These are phyloP conservation scores for Elsinoe australis DNA, from an alignment of 2,329 filamentous ascomycete species.

Conservation along the genomic window DNA sequence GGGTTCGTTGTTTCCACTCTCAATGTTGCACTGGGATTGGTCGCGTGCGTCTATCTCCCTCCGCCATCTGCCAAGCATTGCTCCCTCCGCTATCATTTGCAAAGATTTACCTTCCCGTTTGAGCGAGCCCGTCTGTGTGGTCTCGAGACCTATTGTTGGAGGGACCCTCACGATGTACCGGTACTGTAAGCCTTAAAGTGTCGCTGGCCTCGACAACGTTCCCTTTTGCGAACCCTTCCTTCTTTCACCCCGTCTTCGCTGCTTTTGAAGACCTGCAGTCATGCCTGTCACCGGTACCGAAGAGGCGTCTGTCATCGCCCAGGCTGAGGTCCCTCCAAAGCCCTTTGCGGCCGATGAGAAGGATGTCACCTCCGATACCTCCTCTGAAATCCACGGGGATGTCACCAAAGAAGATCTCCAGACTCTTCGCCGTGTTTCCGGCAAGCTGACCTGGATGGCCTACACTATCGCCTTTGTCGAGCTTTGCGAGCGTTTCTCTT, in stretches of 20 bases:
- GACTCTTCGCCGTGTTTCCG: conserved; percentile 40
- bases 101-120: conserved; percentile 5
- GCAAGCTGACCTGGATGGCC: conserved; percentile 40
- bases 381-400: conserved; percentile 4
- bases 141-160: not conserved
- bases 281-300: conserved; percentile 12
- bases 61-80: conserved; percentile 6
- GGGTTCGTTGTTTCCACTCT: conserved; percentile 12
- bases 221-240: not conserved
- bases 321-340: conserved; percentile 15
- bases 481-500: conserved; percentile 42
- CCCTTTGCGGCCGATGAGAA: conserved; percentile 9
- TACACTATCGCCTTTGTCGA: conserved; percentile 45
- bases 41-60: conserved; percentile 14
- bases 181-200: no score
- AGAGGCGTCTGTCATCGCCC: conserved; percentile 7
- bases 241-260: not conserved
- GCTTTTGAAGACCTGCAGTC: not conserved
- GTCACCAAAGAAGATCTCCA: conserved; percentile 36
- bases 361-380: conserved; percentile 6
- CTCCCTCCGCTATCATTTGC: conserved; percentile 13
- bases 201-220: no score
- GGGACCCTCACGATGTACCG: no score
- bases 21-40: conserved; percentile 3
- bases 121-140: conserved; percentile 12